A percentile compares a stretch with the other conserved stretches of the same genome.
Evolutionary conservation across 495 filamentous ascomycete species (phyloP).

Genomic region (Aspergillus heteromorphus): DNA sequence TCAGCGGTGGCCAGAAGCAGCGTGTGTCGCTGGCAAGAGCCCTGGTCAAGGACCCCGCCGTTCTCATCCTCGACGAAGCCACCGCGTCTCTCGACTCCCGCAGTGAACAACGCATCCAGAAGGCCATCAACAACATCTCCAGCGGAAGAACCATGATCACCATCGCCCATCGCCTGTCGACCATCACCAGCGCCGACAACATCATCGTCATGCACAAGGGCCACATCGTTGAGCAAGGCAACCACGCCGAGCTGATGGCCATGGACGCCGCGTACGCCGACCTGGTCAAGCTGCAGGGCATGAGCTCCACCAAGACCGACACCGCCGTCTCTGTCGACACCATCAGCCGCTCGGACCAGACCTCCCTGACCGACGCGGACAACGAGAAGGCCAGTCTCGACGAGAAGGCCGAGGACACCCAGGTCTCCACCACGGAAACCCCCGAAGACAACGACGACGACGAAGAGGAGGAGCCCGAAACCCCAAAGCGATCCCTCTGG

Average conservation of each 20-base stretch:
- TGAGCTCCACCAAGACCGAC: constrained; percentile 25
- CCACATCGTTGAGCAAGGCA: constrained; percentile 51
- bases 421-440: constrained; percentile 14
- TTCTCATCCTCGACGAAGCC: constrained; percentile 81
- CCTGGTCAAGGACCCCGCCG: constrained; percentile 71
- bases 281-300: constrained; percentile 37
- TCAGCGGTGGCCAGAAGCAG: constrained; percentile 62
- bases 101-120: constrained; percentile 49
- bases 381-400: constrained; percentile 14
- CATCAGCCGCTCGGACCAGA: constrained; percentile 23
- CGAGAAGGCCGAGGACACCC: constrained; percentile 14
- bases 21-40: constrained; percentile 63
- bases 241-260: constrained; percentile 37
- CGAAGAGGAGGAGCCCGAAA: constrained; percentile 26
- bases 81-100: constrained; percentile 55
- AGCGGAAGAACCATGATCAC: constrained; percentile 43
- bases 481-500: constrained; percentile 29
- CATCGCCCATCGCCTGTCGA: constrained; percentile 45
- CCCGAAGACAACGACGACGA: constrained; percentile 10
- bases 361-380: constrained; percentile 21
- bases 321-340: constrained; percentile 14
- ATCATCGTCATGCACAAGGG: constrained; percentile 57
- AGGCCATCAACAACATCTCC: constrained; percentile 43
- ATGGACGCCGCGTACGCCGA: constrained; percentile 42
- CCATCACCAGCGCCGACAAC: constrained; percentile 57